Evolutionary conservation across 345 rosid species (phyloP).

Genomic region (Moricandia moricandioides): DNA sequence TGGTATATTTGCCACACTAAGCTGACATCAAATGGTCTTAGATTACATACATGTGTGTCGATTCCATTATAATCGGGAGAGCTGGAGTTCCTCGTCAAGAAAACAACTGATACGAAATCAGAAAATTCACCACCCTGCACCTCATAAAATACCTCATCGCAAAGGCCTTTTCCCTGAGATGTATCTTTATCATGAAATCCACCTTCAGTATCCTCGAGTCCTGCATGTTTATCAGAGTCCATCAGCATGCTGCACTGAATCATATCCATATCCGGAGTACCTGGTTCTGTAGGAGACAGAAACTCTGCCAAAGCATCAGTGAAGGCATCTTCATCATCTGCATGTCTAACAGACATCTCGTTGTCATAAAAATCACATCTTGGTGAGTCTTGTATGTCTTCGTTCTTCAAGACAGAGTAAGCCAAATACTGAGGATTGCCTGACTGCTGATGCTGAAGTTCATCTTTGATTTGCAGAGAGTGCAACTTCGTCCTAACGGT

Average conservation of each 20-base stretch:
- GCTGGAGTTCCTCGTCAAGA: slow-evolving; percentile 66
- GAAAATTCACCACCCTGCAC: slow-evolving; percentile 65
- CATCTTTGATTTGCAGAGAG: slow-evolving; percentile 86
- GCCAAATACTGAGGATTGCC: slow-evolving; percentile 63
- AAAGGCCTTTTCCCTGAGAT: slow-evolving; percentile 50
- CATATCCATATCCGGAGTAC: slow-evolving; percentile 47
- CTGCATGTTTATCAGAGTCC: slow-evolving; percentile 41
- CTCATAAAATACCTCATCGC: slow-evolving; percentile 82
- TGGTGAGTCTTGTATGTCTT: slow-evolving; percentile 42
- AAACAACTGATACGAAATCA: slow-evolving; percentile 83
- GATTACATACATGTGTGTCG: slow-evolving; percentile 75
- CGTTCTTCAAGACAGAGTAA: slow-evolving; percentile 71
- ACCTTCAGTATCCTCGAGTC: slow-evolving; percentile 52
- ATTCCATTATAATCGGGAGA: slow-evolving; percentile 87
- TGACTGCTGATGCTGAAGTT: slow-evolving; percentile 68
- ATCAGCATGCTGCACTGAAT: slow-evolving; percentile 43
- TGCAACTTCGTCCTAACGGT: slow-evolving; percentile 81
- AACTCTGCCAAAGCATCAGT: slow-evolving; percentile 93
- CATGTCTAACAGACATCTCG: slow-evolving; percentile 40
- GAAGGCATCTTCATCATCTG: slow-evolving; percentile 83
- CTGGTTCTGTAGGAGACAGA: slow-evolving; percentile 57
- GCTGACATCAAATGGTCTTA: slow-evolving; percentile 25
- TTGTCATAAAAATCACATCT: slow-evolving; percentile 39
- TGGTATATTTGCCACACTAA: slow-evolving; percentile 5
- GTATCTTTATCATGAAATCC: slow-evolving; percentile 46